A percentile compares a stretch with the other conserved stretches of the same genome.
phyloP scores from a whole-genome alignment of 1,139 yeast genomes.

The Lodderomyces orthopsilosis region DNA sequence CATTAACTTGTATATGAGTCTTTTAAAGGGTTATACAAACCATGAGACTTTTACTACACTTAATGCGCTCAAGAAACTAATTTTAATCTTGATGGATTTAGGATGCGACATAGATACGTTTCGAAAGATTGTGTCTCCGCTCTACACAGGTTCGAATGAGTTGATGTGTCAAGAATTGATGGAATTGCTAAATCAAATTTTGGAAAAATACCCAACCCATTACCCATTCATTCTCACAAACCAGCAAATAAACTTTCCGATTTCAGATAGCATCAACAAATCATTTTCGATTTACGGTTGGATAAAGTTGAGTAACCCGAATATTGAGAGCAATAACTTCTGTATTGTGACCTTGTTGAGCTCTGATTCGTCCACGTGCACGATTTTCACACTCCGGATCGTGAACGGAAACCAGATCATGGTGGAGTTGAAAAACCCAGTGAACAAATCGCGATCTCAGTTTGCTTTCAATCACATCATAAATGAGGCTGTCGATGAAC shows the following conservation, averaged over 20 bases:
- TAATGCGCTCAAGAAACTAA: constrained; percentile 22
- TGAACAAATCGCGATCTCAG: constrained; percentile 27
- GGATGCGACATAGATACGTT: constrained; percentile 32
- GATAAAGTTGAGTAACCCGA: constrained; percentile 26
- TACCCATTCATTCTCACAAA: constrained; percentile 30
- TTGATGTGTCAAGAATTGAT: constrained; percentile 19
- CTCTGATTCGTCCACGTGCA: constrained; percentile 5
- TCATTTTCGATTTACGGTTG: constrained; percentile 35
- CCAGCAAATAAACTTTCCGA: constrained; percentile 23
- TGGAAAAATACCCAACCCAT: constrained; percentile 25
- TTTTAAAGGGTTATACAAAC: constrained; percentile 2
- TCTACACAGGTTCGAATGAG: constrained; percentile 14
- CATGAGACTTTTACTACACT: constrained; percentile 16
- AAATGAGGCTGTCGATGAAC: constrained; percentile 24
- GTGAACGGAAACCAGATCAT: constrained; percentile 31
- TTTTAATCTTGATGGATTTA: constrained; percentile 30
- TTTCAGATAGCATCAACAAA: constrained; percentile 17
- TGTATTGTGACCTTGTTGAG: constrained; percentile 30
- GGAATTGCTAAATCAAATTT: constrained; percentile 25
- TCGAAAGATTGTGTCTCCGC: constrained; percentile 17
- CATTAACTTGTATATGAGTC: background rate
- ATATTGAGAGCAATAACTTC: constrained; percentile 16
- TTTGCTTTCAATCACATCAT: constrained; percentile 37
- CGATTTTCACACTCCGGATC: constrained; percentile 25
- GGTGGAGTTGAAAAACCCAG: constrained; percentile 27